Evolutionary conservation across 768 basidiomycete species (phyloP), one percentile per base, ranked within the genome.

Genomic region (Kwoniella botswanensis): DNA sequence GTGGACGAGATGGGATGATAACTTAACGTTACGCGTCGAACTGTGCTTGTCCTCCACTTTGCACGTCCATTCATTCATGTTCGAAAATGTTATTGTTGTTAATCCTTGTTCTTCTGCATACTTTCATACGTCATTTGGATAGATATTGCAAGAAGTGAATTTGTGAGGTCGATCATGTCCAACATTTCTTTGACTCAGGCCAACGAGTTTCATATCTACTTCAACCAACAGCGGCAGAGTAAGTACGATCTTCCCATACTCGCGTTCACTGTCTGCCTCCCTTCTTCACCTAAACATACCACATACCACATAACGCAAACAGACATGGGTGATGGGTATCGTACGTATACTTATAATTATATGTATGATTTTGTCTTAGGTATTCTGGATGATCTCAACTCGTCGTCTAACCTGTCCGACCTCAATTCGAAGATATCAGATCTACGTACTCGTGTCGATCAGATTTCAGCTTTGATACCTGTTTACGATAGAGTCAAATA

Each of bases 401-500:
- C 46, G 12, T 50, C 60, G 3, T 50, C 60, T 13, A 11, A 22
- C 35, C 4, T 59, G 5, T 5, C 70, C 18, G 74, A 74, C n/a
- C 53, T 71, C 29, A n/a, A 68, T 26, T 12, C 22, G 17, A 15
- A 21, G 52, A 26, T 78, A 1, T 35, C 52, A 35, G 42, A 41
- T 7, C 68, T 79, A 10, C 53, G 73, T 15, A n/a, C 26, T 7
- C 64, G 44, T 18, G 59, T 77, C 9, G 53, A 62, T 11, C 46
- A 43, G 9, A 57, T 67, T 2, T 41, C 65, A 44, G 17, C 59
- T 12, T 62, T 50, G 24, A 60, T 79, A 17, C 76, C 78, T 4
- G 29, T 64, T 1, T 79, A 79, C 56, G 76, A 77, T 66, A 71
- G 73, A 29, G 55, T 70, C 64, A 71, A 58, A 21, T 77, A 76